phyloP scores from a whole-genome alignment of 129 eudicot genomes.

The Escallonia rubra region DNA sequence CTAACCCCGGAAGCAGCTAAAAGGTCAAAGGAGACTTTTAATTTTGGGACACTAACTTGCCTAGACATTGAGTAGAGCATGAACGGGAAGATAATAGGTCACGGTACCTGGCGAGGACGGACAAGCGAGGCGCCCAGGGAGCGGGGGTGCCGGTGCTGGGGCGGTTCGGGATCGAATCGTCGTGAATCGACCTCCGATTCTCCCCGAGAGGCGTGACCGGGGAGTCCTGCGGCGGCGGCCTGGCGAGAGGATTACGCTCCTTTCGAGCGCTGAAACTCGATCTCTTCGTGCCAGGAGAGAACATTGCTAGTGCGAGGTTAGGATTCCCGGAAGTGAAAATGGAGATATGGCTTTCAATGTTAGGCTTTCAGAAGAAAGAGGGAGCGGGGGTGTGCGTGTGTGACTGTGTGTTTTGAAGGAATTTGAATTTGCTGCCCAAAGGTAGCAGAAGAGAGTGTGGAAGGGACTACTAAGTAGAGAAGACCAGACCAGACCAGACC shows the following conservation, averaged over 20 bases:
- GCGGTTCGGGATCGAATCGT: conserved; percentile 52
- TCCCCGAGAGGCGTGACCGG: conserved; percentile 46
- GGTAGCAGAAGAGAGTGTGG: too few species aligned
- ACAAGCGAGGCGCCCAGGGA: conserved; percentile 87
- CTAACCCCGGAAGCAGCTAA: too few species aligned
- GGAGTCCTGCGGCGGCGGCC: conserved; percentile 13
- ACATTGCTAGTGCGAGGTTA: conserved; percentile 33
- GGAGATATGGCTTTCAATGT: too few species aligned
- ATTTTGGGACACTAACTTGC: too few species aligned
- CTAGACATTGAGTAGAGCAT: too few species aligned
- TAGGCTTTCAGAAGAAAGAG: too few species aligned
- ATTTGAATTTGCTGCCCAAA: too few species aligned
- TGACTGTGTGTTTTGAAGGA: too few species aligned
- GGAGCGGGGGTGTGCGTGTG: too few species aligned
- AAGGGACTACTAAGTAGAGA: too few species aligned
- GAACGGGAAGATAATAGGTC: neutral
- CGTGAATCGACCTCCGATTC: conserved; percentile 22
- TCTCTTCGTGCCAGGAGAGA: conserved; percentile 66
- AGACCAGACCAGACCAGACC: too few species aligned
- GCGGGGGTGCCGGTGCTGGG: conserved; percentile 91
- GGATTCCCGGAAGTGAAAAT: neutral
- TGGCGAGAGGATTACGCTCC: conserved; percentile 20
- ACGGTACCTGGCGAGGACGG: conserved; percentile 75
- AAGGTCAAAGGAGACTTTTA: too few species aligned
- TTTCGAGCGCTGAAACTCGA: conserved; percentile 29